Evolutionary conservation across 345 rosid genomes (phyloP), one percentile per base, ranked within the genome.

Genomic region (Pistacia integerrima): DNA sequence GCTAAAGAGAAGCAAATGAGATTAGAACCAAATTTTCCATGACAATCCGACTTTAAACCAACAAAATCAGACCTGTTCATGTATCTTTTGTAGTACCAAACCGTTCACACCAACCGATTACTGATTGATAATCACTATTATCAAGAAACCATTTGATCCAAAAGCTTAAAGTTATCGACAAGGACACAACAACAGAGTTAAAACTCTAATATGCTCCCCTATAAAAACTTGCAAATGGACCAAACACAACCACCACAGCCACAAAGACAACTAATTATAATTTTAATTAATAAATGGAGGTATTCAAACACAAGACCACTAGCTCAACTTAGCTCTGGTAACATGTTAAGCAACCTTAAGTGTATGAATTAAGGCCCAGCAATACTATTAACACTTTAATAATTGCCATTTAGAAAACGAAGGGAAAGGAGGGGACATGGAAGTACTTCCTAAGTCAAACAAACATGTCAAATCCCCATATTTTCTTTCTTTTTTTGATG

Each of bases 61-160:
- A 66, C 14, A 69, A 61, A 54, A 49, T 4, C 1, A 0, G 16
- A 54, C 65, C 3, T 1, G 25, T 44, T 25, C 0, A 3, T n/a
- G 14, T 48, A 17, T 52, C 60, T 28, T 52, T 69, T 74, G 56
- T 41, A 61, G 30, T 74, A 61, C 67, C 51, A 44, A 60, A 61
- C 57, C 64, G 55, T 60, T 62, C 2, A 49, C 18, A 51, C 8
- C 46, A 65, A 65, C 57, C 35, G 35, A 75, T 69, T 17, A 20
- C 18, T 35, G 54, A 59, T 16, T 58, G 14, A 73, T 1, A 20
- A 38, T 30, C 46, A 41, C 46, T 41, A 41, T 41, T 5, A 41
- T 41, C 46, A 41, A 41, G 46, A 41, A 41, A 41, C 46, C 46
- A 41, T 1, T 41, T 41, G 46, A 5, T 41, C 46, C 46, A 41